Conservation (phyloP, 768 basidiomycete species). For the Leccinum olivaceopallidum region DNA sequence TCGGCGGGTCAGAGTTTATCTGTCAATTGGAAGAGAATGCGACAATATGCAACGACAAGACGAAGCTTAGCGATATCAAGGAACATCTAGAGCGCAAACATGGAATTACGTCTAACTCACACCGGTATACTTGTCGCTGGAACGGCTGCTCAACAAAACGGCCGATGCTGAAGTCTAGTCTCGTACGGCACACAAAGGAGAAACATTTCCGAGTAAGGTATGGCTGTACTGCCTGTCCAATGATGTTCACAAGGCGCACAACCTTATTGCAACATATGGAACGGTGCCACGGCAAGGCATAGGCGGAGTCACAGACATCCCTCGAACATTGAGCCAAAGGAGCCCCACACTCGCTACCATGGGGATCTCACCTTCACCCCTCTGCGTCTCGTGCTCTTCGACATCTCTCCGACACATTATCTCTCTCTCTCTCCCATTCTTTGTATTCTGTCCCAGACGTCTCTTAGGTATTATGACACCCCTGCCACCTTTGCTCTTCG, state of each 20-base stretch:
- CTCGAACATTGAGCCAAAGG: too few species aligned
- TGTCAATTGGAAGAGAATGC: slow-evolving; percentile 5
- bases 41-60: background rate
- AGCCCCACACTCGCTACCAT: too few species aligned
- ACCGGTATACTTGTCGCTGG: background rate
- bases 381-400: too few species aligned
- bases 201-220: too few species aligned
- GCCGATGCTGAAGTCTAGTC: slow-evolving; percentile 6
- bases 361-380: too few species aligned
- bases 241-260: background rate
- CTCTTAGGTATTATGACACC: too few species aligned
- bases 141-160: background rate
- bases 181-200: background rate
- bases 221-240: too few species aligned
- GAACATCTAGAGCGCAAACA: slow-evolving; percentile 2
- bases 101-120: background rate
- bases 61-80: background rate
- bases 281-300: background rate
- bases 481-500: too few species aligned
- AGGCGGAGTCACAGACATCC: background rate
- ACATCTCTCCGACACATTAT: too few species aligned
- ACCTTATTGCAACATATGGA: background rate
- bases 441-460: too few species aligned
- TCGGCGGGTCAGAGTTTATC: background rate
- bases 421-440: too few species aligned